Evolutionary conservation across 2,329 filamentous ascomycete species (phyloP).

Genomic region (Atkinsonella hypoxylon): DNA sequence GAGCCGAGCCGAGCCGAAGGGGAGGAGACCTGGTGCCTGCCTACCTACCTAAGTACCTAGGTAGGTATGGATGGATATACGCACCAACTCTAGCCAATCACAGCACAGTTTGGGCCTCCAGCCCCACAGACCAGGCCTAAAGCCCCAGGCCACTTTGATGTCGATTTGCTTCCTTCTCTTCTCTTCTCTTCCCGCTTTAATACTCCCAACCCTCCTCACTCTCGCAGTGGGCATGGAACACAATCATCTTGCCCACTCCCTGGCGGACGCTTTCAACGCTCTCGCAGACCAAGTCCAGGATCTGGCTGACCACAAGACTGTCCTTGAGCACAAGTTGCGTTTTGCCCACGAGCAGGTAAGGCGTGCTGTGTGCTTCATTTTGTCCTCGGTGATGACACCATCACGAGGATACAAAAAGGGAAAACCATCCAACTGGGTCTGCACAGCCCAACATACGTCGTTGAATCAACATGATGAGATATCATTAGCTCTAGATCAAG

Average conservation of each 20-base stretch:
- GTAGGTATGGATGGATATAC: too few relatives aligned
- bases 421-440: constrained; percentile 1
- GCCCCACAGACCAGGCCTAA: too few relatives aligned
- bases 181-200: constrained; percentile 1
- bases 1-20: too few relatives aligned
- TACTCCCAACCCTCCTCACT: constrained; percentile 5
- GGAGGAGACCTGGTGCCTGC: too few relatives aligned
- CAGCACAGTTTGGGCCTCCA: not conserved
- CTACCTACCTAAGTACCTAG: too few relatives aligned
- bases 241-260: constrained; percentile 36
- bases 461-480: constrained; percentile 25
- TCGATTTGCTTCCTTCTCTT: constrained; percentile 4
- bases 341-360: constrained; percentile 57
- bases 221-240: constrained; percentile 25
- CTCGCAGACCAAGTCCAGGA: constrained; percentile 54
- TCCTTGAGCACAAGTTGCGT: constrained; percentile 54
- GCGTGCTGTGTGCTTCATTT: constrained; percentile 7
- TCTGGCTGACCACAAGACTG: constrained; percentile 50
- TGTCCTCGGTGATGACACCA: not conserved
- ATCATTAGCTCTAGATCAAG: constrained; percentile 75
- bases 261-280: constrained; percentile 52
- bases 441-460: constrained; percentile 6
- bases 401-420: too few relatives aligned
- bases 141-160: too few relatives aligned
- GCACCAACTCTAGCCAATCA: not conserved